Base-by-base conservation (phyloP, 176 grass and related monocot species). In the Musa beccarii region DNA sequence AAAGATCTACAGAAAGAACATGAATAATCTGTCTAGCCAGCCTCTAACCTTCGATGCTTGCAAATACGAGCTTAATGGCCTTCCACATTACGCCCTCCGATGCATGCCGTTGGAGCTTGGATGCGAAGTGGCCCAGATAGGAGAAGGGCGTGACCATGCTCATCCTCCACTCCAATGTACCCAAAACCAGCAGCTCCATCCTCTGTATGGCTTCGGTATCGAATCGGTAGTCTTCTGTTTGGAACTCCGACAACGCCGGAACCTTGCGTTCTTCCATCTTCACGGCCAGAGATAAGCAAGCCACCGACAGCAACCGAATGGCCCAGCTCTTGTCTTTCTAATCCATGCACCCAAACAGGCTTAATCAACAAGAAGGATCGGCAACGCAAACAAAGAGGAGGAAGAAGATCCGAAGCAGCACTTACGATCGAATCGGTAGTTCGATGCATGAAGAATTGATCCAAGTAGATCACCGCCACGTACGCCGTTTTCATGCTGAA, bases 131-230 rank as follows among this genome's bases (percentile, higher is more conserved):
- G 66, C 87, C 59, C 24, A 97, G 71, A 79, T 83, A 97, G 7
- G 82, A 15, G 86, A 97, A 97, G 11, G 93, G 93, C 10, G 85
- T 93, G 55, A 20, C 87, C n/a, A 79, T 77, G 81, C 72, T 73
- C 90, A 93, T 89, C 75, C 62, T 84, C 93, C 93, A 97, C 12
- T 83, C 74, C 74, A 96, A 85, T 51, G 85, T 78, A 71, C 26
- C 2, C 19, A 97, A 66, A 56, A 97, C 85, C 76, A 87, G 68
- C 50, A 97, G 90, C 90, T 97, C 93, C 93, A 97, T 93, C 72
- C 87, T 85, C 52, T 59, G 66, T 74, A 97, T 81, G 49, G 90
- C 72, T 16, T 52, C 66, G 66, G 64, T 72, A 71, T 87, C 51
- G 77, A 90, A 90, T 20, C 76, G 34, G 71, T 78, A 64, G 11